Percentiles rank a stretch among this genome's conserved stretches.
These are phyloP conservation scores for Inga leiocalycina DNA, from an alignment of 306 rosid genomes.

Conservation along the genomic window DNA sequence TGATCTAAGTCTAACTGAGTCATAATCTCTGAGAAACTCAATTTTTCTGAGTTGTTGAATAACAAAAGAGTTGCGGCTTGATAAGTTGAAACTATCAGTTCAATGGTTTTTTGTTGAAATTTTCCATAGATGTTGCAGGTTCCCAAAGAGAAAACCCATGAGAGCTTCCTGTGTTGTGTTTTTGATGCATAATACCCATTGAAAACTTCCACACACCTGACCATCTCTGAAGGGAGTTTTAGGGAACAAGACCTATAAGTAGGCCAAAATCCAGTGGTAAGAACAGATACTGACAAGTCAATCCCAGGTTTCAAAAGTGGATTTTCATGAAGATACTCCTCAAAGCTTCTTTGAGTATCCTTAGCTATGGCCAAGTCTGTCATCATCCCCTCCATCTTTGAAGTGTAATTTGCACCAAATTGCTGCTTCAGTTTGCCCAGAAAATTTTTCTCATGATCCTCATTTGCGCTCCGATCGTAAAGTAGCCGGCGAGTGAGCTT, in stretches of 20 bases:
- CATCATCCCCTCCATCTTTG: neutral
- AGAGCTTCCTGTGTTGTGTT: neutral
- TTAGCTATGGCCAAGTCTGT: neutral
- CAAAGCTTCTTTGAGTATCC: neutral
- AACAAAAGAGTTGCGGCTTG: neutral
- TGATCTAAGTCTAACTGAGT: neutral
- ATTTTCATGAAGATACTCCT: neutral
- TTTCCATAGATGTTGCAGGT: neutral
- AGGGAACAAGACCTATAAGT: slow-evolving; percentile 62
- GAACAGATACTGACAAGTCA: slow-evolving; percentile 58
- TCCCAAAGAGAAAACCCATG: neutral
- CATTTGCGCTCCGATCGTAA: neutral
- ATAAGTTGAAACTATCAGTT: neutral
- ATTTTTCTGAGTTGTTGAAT: neutral
- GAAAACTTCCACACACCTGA: neutral
- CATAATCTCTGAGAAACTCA: neutral
- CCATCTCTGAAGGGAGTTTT: slow-evolving; percentile 68
- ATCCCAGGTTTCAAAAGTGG: neutral
- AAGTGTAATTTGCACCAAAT: neutral
- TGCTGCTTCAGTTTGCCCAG: neutral
- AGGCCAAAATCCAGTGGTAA: slow-evolving; percentile 68
- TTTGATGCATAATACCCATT: neutral
- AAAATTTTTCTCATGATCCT: neutral
- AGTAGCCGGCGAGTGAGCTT: neutral
- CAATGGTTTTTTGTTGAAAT: neutral